These are phyloP conservation scores for Xylaria sp. DNA, from an alignment of 2,329 filamentous ascomycete genomes.

Conservation along the genomic window DNA sequence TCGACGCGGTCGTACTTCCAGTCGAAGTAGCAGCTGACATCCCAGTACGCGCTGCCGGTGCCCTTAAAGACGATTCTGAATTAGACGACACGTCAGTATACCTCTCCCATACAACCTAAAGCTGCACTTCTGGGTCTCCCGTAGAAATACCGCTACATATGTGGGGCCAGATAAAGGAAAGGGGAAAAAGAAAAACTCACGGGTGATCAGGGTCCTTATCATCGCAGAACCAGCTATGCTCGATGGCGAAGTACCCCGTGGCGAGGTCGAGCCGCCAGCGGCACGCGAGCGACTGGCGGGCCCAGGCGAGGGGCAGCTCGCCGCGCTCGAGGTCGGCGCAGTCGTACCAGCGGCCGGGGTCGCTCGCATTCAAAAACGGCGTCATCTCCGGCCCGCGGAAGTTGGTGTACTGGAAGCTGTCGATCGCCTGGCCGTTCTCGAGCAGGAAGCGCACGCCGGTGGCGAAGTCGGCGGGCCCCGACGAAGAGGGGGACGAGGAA, in stretches of 20 bases:
- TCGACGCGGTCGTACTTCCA: slow-evolving; percentile 8
- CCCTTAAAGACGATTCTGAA: slow-evolving; percentile 16
- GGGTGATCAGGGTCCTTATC: slow-evolving; percentile 21
- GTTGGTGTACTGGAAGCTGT: slow-evolving; percentile 9
- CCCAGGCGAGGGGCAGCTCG: slow-evolving; percentile 5
- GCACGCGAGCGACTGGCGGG: slow-evolving; percentile 13
- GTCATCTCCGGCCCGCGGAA: slow-evolving; percentile 6
- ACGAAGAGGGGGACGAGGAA: too few relatives aligned
- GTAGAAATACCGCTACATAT: background rate
- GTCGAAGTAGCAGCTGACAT: slow-evolving; percentile 16
- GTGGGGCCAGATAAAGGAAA: background rate
- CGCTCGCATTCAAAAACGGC: slow-evolving; percentile 11
- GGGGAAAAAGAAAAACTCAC: slow-evolving; percentile 6
- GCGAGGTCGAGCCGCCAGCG: slow-evolving; percentile 23
- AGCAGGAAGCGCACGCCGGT: slow-evolving; percentile 7
- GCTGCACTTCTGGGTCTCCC: background rate
- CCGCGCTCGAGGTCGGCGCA: slow-evolving; percentile 10
- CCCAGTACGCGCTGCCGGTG: slow-evolving; percentile 14
- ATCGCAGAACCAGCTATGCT: slow-evolving; percentile 23
- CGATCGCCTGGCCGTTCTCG: slow-evolving; percentile 3
- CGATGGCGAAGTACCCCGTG: slow-evolving; percentile 22
- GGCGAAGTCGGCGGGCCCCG: background rate
- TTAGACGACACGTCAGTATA: background rate
- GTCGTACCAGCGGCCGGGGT: slow-evolving; percentile 20
- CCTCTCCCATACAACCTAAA: too few relatives aligned